Conservation (phyloP, 2,329 filamentous ascomycete species). For the Beauveria sp. region DNA sequence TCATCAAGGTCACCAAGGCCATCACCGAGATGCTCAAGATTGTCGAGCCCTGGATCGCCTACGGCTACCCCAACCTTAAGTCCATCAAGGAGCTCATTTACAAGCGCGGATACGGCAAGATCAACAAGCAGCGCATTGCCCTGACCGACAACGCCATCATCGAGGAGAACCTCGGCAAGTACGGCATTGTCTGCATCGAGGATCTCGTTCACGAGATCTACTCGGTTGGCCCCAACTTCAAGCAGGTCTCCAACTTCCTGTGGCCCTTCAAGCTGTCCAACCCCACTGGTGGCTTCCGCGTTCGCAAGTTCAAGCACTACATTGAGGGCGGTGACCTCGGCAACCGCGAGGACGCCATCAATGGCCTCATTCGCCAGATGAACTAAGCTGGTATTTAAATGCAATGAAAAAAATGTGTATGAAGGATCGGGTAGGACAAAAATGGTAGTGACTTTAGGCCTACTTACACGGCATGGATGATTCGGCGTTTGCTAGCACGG, state of each 20-base stretch:
- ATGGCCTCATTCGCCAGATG: slow-evolving; percentile 93
- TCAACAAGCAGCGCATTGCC: slow-evolving; percentile 94
- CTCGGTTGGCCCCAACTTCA: slow-evolving; percentile 99
- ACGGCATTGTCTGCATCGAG: slow-evolving; percentile 98
- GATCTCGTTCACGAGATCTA: slow-evolving; percentile 99
- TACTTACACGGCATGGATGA: slow-evolving; percentile 12
- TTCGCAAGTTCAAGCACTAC: slow-evolving; percentile 98
- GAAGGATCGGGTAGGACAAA: slow-evolving; percentile 10
- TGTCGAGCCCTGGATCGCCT: slow-evolving; percentile 97
- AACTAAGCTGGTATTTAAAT: slow-evolving; percentile 55
- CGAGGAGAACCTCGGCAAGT: slow-evolving; percentile 94
- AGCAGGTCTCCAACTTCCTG: slow-evolving; percentile 98
- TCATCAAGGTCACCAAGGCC: slow-evolving; percentile 95
- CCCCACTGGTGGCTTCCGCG: slow-evolving; percentile 92
- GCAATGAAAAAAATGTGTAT: slow-evolving; percentile 28
- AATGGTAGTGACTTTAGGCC: slow-evolving; percentile 8
- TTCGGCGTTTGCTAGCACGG: slow-evolving; percentile 35
- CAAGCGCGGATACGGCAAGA: slow-evolving; percentile 99
- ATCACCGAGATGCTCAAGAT: slow-evolving; percentile 96
- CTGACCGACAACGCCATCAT: slow-evolving; percentile 98
- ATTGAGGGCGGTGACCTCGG: slow-evolving; percentile 97
- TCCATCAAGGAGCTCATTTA: slow-evolving; percentile 98
- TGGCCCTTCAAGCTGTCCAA: slow-evolving; percentile 99
- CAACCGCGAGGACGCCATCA: slow-evolving; percentile 98
- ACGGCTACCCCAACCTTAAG: slow-evolving; percentile 99